These are phyloP conservation scores for Scutellaria galericulata DNA, from an alignment of 257 asterid genomes.

Conservation along the genomic window DNA sequence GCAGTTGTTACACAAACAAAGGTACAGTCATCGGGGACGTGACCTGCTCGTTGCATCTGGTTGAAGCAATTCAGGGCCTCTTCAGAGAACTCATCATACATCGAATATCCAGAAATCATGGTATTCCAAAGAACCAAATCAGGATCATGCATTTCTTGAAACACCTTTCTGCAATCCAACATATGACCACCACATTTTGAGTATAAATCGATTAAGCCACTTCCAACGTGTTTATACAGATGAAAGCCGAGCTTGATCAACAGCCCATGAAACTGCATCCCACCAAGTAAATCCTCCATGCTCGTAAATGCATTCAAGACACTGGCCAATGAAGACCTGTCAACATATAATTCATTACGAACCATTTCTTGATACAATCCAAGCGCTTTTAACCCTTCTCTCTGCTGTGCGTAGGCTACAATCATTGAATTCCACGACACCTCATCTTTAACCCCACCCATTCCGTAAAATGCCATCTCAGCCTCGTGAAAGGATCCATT, in stretches of 20 bases:
- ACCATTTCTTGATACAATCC: conserved; percentile 69
- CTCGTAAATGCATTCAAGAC: conserved; percentile 71
- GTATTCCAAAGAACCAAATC: conserved; percentile 83
- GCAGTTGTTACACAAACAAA: conserved; percentile 68
- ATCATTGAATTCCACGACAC: conserved; percentile 91
- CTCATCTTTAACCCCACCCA: conserved; percentile 63
- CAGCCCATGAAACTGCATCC: conserved; percentile 69
- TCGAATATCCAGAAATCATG: conserved; percentile 74
- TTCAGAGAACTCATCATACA: conserved; percentile 55
- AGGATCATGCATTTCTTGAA: conserved; percentile 54
- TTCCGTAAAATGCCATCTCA: conserved; percentile 49
- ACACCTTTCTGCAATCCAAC: conserved; percentile 51
- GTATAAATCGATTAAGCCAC: conserved; percentile 75
- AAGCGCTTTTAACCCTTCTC: conserved; percentile 65
- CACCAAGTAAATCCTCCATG: conserved; percentile 69
- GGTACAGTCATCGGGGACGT: conserved; percentile 74
- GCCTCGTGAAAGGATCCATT: conserved; percentile 53
- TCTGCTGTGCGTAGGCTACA: conserved; percentile 69
- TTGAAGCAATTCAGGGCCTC: conserved; percentile 68
- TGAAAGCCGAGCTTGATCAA: conserved; percentile 67
- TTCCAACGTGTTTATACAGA: conserved; percentile 64
- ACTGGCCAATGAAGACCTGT: conserved; percentile 79
- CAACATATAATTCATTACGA: conserved; percentile 46
- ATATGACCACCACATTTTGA: conserved; percentile 56
- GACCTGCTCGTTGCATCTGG: conserved; percentile 63